Conservation (phyloP, 2,329 filamentous ascomycete species). For the Moelleriella libera region DNA sequence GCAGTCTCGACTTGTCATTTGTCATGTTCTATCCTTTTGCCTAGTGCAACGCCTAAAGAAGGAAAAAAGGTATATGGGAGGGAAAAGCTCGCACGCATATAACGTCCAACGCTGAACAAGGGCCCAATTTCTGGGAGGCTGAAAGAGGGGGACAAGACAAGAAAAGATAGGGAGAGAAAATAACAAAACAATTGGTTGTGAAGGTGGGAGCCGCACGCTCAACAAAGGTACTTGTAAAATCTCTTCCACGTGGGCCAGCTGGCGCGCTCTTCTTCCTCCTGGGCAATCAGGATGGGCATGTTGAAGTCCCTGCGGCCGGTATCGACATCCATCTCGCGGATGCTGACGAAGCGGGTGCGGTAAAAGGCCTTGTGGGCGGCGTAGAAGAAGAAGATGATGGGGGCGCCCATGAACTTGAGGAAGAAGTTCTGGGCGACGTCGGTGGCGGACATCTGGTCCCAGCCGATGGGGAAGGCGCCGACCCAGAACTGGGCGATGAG, state of each 20-base stretch:
- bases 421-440: constrained; percentile 56
- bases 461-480: constrained; percentile 61
- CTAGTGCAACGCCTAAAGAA: no score
- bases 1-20: no score
- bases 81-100: no score
- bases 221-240: constrained; percentile 62
- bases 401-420: constrained; percentile 54
- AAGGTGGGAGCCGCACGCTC: not conserved
- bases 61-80: no score
- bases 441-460: constrained; percentile 24
- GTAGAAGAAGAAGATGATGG: constrained; percentile 56
- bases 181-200: not conserved
- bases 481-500: constrained; percentile 81
- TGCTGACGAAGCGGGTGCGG: constrained; percentile 50
- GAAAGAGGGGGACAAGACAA: not conserved
- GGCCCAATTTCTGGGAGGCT: no score
- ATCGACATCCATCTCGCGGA: constrained; percentile 69
- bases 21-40: no score
- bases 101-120: no score
- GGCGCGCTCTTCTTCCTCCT: constrained; percentile 63
- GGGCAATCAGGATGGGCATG: constrained; percentile 59
- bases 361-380: constrained; percentile 63
- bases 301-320: constrained; percentile 81
- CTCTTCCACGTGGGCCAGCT: constrained; percentile 67
- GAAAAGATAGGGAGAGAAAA: not conserved